These are phyloP conservation scores for Talaromyces marneffei DNA, from an alignment of 2,329 filamentous ascomycete genomes.

Conservation along the genomic window DNA sequence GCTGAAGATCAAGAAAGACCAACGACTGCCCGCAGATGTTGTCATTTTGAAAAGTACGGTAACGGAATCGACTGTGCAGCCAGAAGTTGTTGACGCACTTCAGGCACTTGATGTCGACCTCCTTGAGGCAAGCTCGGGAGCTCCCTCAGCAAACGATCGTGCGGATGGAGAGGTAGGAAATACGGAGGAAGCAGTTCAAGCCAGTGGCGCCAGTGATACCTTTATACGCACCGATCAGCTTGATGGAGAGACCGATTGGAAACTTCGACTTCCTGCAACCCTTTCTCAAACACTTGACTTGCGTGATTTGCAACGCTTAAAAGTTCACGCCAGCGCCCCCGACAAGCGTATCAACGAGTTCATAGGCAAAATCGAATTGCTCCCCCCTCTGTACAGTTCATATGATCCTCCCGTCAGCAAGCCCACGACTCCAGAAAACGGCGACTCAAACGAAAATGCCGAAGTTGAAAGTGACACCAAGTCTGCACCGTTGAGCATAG, in stretches of 20 bases:
- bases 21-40: constrained; percentile 89
- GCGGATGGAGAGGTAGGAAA: constrained; percentile 15
- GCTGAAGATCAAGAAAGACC: constrained; percentile 85
- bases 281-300: constrained; percentile 73
- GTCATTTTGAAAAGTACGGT: constrained; percentile 80
- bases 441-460: constrained; percentile 17
- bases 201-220: constrained; percentile 63
- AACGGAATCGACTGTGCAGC: constrained; percentile 43
- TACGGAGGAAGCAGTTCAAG: constrained; percentile 26
- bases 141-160: constrained; percentile 15
- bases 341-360: constrained; percentile 95
- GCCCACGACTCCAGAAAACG: constrained; percentile 16
- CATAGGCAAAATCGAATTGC: constrained; percentile 75
- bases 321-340: constrained; percentile 78
- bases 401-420: constrained; percentile 43
- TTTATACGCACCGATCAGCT: constrained; percentile 97
- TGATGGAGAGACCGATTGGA: constrained; percentile 98
- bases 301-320: constrained; percentile 61
- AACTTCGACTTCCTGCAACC: constrained; percentile 79
- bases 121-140: constrained; percentile 21
- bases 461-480: constrained; percentile 32
- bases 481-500: constrained; percentile 75
- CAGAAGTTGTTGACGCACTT: constrained; percentile 20
- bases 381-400: constrained; percentile 47
- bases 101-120: constrained; percentile 22